Base-by-base conservation (phyloP, 352 stramenopile genomes). In the Pythium sukuiense region DNA sequence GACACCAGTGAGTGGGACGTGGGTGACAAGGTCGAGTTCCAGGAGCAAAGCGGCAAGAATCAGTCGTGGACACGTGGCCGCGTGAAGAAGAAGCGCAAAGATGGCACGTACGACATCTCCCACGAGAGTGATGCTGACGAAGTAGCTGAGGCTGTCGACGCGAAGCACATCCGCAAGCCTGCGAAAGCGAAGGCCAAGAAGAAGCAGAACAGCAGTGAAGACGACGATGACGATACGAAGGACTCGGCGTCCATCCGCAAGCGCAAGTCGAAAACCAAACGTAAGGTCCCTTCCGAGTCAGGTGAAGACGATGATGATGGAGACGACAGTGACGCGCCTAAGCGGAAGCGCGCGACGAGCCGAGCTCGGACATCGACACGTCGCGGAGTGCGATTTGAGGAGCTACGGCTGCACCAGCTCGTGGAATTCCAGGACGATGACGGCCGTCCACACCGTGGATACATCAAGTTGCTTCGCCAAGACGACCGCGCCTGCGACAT, bases 401-500 rank as follows among this genome's bases (percentile, higher is more conserved):
- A 70, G 30, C 61, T 87, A 5, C 63, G 67, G 8, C 52, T 81
- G n/a, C 77, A 83, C 59, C 76, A 89, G 62, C 39, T 81, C 13
- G 74, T 88, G 16, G 72, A 87, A 37, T 88, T 90, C 59, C 67
- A 79, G 59, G 82, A 79, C 27, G 76, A 80, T 59, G 69, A 69
- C 16, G 80, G 80, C 2, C 52, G 71, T 2, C 64, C 79, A 39
- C 78, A 81, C 54, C 76, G 78, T 20, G 81, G 81, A 0, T 69
- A 79, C 20, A 79, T 88, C 33, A 78, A 76, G 50, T 52, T 72
- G 24, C 55, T 88, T 12, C 78, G 77, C 30, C 58, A 74, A 18
- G 73, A 83, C 12, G 71, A 85, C 20, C 60, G 73, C 12, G 64
- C 63, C 24, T 90, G 80, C 43, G 81, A 90, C 35, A 74, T 89